Conservation (phyloP, 441 rosid genomes). For the Kokia cookei region DNA sequence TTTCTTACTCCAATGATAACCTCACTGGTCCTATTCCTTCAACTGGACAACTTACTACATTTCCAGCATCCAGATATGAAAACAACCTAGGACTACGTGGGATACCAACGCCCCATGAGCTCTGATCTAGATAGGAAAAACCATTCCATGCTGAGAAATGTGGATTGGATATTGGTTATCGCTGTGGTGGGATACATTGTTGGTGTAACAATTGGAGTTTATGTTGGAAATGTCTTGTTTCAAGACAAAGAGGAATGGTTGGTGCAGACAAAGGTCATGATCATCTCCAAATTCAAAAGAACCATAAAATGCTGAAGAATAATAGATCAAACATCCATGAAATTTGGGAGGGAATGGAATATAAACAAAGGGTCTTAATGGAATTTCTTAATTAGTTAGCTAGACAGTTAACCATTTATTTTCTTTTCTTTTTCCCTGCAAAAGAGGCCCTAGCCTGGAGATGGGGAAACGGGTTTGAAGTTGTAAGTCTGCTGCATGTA, state of each 20-base stretch:
- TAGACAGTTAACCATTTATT: too few species aligned
- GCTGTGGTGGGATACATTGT: not conserved
- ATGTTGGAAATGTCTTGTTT: not conserved
- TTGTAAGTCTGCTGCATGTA: not conserved
- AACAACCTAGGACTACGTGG: not conserved
- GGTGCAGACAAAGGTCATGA: not conserved
- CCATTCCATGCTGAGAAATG: not conserved
- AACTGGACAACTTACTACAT: not conserved
- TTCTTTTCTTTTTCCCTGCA: too few species aligned
- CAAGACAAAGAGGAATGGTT: not conserved
- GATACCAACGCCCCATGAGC: not conserved
- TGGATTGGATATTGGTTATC: not conserved
- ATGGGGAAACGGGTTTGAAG: not conserved
- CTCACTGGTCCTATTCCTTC: not conserved
- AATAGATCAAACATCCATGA: not conserved
- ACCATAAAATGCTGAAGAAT: not conserved
- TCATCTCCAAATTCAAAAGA: not conserved
- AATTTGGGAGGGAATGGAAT: not conserved
- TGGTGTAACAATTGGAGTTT: not conserved
- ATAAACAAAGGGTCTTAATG: too few species aligned
- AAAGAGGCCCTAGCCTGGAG: not conserved
- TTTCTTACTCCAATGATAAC: not conserved
- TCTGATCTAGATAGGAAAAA: not conserved
- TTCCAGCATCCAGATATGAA: not conserved
- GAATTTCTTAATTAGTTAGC: too few species aligned